phyloP scores from a whole-genome alignment of 192 early-diverging fungal species.

The Backusella mclennaniae region DNA sequence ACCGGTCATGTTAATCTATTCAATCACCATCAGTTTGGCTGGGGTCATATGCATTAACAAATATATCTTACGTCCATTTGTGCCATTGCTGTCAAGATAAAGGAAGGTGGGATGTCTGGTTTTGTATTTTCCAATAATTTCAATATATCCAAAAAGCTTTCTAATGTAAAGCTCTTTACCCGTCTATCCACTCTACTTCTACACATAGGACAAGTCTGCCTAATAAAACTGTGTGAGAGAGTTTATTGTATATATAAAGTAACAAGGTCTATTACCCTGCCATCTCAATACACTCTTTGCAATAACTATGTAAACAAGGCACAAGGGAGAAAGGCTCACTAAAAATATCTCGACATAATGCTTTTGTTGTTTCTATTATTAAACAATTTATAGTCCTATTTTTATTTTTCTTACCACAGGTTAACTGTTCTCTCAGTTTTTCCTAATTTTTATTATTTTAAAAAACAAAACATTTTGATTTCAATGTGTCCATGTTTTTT shows the following conservation, averaged over 20 bases:
- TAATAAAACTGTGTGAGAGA: background rate
- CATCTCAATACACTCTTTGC: slow-evolving; percentile 1
- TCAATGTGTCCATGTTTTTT: background rate
- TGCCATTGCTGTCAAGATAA: background rate
- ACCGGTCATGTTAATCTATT: background rate
- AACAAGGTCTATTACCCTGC: background rate
- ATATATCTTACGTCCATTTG: background rate
- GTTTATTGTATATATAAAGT: no score
- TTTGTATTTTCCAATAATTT: background rate
- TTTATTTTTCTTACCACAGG: background rate
- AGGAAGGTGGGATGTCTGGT: background rate
- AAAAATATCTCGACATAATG: slow-evolving; percentile 6
- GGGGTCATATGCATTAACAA: no score
- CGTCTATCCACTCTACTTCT: background rate
- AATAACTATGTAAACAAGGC: slow-evolving; percentile 7
- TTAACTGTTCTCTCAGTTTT: background rate
- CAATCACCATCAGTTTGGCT: no score
- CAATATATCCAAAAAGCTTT: background rate
- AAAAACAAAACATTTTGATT: background rate
- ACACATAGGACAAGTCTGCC: background rate
- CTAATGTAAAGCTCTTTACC: background rate
- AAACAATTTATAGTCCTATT: background rate
- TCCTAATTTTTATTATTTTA: background rate
- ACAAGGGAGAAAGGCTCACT: background rate
- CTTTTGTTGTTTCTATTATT: background rate